phyloP scores from a whole-genome alignment of 106 monocot species.

The Dendrobium officinale region DNA sequence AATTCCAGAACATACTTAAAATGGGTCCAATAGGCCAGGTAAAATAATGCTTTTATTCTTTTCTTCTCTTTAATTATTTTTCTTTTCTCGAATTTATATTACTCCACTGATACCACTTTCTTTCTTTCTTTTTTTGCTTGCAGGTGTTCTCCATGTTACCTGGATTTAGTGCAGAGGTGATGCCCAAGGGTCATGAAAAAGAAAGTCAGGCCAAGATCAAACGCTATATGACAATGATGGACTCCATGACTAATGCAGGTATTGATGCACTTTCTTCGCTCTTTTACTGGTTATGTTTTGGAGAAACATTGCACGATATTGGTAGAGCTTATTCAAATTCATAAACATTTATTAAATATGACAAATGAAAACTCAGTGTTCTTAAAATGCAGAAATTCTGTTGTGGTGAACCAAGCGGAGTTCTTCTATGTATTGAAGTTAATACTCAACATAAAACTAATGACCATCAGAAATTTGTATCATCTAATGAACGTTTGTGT shows the following conservation, averaged over 20 bases:
- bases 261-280: slow-evolving; percentile 1
- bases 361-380: too few species aligned
- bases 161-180: slow-evolving; percentile 84
- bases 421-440: too few species aligned
- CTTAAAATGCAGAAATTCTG: too few species aligned
- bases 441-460: too few species aligned
- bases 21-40: slow-evolving; percentile 99
- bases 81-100: neutral
- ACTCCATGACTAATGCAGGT: slow-evolving; percentile 99
- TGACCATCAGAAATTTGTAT: too few species aligned
- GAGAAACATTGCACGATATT: too few species aligned
- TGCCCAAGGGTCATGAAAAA: slow-evolving; percentile 91
- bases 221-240: slow-evolving; percentile 98
- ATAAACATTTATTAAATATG: too few species aligned
- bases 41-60: neutral
- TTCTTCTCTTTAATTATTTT: neutral
- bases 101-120: neutral
- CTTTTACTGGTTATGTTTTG: neutral
- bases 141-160: slow-evolving; percentile 98
- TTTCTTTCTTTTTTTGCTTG: neutral
- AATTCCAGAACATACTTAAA: slow-evolving; percentile 88
- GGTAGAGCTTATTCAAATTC: too few species aligned
- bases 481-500: neutral
- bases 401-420: too few species aligned
- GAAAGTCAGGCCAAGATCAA: slow-evolving; percentile 99